These are phyloP conservation scores for Colletotrichum orbiculare DNA, from an alignment of 2,329 filamentous ascomycete species.

Conservation along the genomic window DNA sequence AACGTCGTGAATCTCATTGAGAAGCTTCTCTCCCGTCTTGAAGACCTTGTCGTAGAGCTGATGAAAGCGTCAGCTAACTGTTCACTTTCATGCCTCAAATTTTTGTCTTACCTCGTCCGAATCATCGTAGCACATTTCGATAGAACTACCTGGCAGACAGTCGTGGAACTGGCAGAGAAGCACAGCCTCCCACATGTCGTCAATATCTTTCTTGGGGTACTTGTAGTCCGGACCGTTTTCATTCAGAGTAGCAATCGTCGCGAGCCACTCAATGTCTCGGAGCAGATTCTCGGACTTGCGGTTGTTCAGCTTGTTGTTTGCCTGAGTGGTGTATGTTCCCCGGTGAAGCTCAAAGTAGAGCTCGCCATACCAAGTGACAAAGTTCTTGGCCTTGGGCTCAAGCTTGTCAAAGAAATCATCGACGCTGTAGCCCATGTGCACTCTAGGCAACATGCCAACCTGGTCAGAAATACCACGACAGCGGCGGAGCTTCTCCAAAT, in stretches of 20 bases:
- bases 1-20: slow-evolving; percentile 75
- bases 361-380: slow-evolving; percentile 98
- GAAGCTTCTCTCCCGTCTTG: slow-evolving; percentile 76
- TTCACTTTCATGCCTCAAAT: neutral
- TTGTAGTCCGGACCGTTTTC: slow-evolving; percentile 73
- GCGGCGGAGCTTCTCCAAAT: slow-evolving; percentile 92
- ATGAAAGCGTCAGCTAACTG: slow-evolving; percentile 39
- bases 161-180: slow-evolving; percentile 98
- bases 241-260: slow-evolving; percentile 84
- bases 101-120: slow-evolving; percentile 74
- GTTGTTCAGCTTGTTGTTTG: slow-evolving; percentile 97
- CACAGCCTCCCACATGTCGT: slow-evolving; percentile 94
- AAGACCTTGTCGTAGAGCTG: slow-evolving; percentile 87
- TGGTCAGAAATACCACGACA: slow-evolving; percentile 93
- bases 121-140: slow-evolving; percentile 98
- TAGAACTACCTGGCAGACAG: slow-evolving; percentile 92
- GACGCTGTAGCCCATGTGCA: slow-evolving; percentile 89
- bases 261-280: slow-evolving; percentile 87
- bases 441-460: slow-evolving; percentile 82
- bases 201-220: slow-evolving; percentile 94
- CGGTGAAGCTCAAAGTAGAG: slow-evolving; percentile 98
- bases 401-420: slow-evolving; percentile 93
- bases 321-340: slow-evolving; percentile 96
- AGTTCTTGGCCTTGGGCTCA: slow-evolving; percentile 80
- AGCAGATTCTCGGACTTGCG: slow-evolving; percentile 86